These are phyloP conservation scores for Elsinoe perseae DNA, from an alignment of 2,329 filamentous ascomycete genomes.

Conservation along the genomic window DNA sequence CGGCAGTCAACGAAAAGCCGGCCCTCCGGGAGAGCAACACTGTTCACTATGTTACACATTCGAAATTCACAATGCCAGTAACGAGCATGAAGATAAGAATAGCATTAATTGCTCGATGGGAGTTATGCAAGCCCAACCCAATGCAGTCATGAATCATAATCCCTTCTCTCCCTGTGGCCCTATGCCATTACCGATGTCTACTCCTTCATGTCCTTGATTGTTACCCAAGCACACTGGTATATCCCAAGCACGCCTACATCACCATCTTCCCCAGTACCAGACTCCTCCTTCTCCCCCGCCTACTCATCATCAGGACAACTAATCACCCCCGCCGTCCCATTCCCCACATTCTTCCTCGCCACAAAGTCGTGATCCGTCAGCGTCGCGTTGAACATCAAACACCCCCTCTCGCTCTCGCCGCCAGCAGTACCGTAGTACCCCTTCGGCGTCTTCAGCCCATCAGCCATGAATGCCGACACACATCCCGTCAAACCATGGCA, in stretches of 20 bases:
- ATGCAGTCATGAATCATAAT: background rate
- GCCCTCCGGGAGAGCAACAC: too few relatives aligned
- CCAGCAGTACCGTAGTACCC: conserved; percentile 29
- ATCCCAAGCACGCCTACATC: too few relatives aligned
- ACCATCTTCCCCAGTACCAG: background rate
- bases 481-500: conserved; percentile 35
- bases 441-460: conserved; percentile 32
- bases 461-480: conserved; percentile 31
- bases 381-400: conserved; percentile 30
- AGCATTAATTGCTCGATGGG: too few relatives aligned
- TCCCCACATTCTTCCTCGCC: conserved; percentile 27
- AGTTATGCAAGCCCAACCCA: too few relatives aligned
- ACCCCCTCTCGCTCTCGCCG: conserved; percentile 29
- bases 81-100: too few relatives aligned
- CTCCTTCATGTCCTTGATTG: too few relatives aligned
- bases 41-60: too few relatives aligned
- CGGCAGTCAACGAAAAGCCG: too few relatives aligned
- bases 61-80: background rate
- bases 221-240: too few relatives aligned
- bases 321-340: conserved; percentile 29
- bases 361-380: conserved; percentile 29
- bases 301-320: conserved; percentile 21
- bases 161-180: background rate
- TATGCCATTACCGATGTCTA: too few relatives aligned
- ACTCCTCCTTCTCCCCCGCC: background rate